Evolutionary conservation across 148 eudicot genomes (phyloP), one percentile per base, ranked within the genome.

Genomic region (Silene latifolia): DNA sequence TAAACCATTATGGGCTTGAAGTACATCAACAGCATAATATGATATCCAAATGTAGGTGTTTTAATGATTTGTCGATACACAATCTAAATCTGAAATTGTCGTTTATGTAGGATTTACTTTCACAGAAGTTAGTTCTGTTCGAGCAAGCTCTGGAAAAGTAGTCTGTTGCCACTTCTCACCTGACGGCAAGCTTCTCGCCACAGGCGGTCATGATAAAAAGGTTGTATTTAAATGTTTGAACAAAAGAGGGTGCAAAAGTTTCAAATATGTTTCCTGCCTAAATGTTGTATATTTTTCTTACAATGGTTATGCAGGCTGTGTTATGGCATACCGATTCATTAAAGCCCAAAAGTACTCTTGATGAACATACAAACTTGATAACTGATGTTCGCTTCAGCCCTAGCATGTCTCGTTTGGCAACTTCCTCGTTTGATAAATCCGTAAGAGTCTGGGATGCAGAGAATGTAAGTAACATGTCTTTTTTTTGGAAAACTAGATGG

Each of bases 351-450:
- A 77, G 88, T 66, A 85, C 90, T 29, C 89, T 93, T 64, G 98
- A 93, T 74, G 98, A 93, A 72, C 98, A 93, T 82, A 79, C 93
- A 44, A 61, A 82, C 42, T 76, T 88, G 69, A 91, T 93, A 64
- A 93, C 97, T 62, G 98, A 93, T 83, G 93, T 93, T 44, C 97
- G 98, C 65, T 93, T 93, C 84, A 91, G 98, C 63, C 91, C 97
- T 48, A 91, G 91, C 87, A 83, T 86, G 85, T 81, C 89, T 15
- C 93, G 98, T 54, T 90, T 93, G 61, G 98, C 97, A 77, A 93
- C 97, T 70, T 93, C 97, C 35, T 93, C 98, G 44, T 93, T 88
- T 78, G 98, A 93, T 78, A 93, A 89, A 81, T 84, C 96, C 75
- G 96, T 93, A 65, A 80, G 96, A 83, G 93, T 93, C 76, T 93